Conservation (phyloP, 2,329 filamentous ascomycete species). For the Chaetomiaceae sp. region DNA sequence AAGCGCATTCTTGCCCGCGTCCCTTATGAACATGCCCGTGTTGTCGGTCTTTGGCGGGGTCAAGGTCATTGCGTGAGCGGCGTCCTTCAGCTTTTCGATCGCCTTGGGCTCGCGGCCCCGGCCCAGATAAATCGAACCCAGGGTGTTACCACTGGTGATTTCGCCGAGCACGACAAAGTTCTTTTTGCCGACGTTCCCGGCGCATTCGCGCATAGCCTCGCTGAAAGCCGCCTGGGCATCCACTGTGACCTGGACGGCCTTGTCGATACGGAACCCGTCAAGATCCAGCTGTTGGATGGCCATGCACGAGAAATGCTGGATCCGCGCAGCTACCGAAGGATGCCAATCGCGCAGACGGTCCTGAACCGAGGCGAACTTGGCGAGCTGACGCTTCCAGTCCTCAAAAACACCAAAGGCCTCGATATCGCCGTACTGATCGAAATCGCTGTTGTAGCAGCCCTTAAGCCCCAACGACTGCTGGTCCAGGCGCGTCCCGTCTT, state of each 20-base stretch:
- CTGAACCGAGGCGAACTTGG: constrained; percentile 63
- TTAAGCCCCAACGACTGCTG: constrained; percentile 45
- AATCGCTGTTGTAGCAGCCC: constrained; percentile 59
- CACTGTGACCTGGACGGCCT: constrained; percentile 59
- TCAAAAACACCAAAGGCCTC: constrained; percentile 59
- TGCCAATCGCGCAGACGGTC: constrained; percentile 62
- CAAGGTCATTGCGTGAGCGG: constrained; percentile 44
- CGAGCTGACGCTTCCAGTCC: constrained; percentile 59
- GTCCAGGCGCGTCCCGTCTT: constrained; percentile 41
- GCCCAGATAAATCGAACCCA: constrained; percentile 58
- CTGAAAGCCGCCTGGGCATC: constrained; percentile 57
- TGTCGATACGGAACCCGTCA: constrained; percentile 63
- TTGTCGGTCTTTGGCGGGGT: constrained; percentile 34
- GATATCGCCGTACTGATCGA: constrained; percentile 59
- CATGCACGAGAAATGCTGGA: constrained; percentile 60
- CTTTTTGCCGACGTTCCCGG: constrained; percentile 49
- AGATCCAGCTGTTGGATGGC: constrained; percentile 59
- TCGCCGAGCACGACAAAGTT: constrained; percentile 63
- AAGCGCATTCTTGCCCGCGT: constrained; percentile 47
- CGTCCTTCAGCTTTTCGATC: constrained; percentile 36
- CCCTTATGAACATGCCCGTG: constrained; percentile 43
- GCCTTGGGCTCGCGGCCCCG: constrained; percentile 45
- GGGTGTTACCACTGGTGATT: constrained; percentile 57
- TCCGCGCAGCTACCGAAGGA: constrained; percentile 50
- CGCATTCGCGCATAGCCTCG: constrained; percentile 52